Conservation (phyloP, 2,329 filamentous ascomycete species). For the Fusarium agapanthi region DNA sequence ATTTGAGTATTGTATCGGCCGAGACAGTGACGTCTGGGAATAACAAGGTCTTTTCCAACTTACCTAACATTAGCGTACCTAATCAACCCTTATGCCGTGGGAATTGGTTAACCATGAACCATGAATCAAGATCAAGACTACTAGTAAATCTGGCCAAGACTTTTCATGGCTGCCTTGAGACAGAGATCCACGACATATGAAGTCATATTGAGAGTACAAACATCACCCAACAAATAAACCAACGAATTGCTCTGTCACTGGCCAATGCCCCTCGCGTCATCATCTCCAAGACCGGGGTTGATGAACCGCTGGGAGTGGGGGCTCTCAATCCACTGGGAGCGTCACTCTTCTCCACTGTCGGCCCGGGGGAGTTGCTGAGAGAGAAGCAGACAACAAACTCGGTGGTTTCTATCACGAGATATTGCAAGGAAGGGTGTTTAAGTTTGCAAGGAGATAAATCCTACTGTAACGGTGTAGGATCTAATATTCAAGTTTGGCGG, state of each 20-base stretch:
- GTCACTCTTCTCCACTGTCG: slow-evolving; percentile 18
- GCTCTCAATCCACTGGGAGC: not conserved
- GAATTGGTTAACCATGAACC: not conserved
- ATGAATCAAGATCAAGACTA: not conserved
- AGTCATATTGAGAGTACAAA: slow-evolving; percentile 8
- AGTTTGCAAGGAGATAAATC: slow-evolving; percentile 6
- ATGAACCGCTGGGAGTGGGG: slow-evolving; percentile 16
- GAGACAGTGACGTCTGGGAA: not conserved
- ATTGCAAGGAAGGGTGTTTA: not conserved
- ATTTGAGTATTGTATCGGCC: not conserved
- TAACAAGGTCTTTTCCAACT: not conserved
- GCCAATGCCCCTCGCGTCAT: slow-evolving; percentile 22
- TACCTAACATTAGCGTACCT: not conserved
- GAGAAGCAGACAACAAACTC: not conserved
- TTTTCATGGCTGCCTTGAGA: not conserved
- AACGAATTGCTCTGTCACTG: not conserved
- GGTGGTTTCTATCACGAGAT: not conserved
- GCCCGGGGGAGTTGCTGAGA: not conserved
- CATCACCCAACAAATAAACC: not conserved
- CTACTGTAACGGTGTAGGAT: not conserved
- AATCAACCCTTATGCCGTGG: not conserved
- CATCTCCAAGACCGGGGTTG: slow-evolving; percentile 3
- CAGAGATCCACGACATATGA: slow-evolving; percentile 12
- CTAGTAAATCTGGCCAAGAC: not conserved
- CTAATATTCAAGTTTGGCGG: not conserved